Percentiles rank a stretch among this genome's conserved stretches.
Conservation (phyloP, 2,329 filamentous ascomycete genomes). For the Diaporthe ilicicola region DNA sequence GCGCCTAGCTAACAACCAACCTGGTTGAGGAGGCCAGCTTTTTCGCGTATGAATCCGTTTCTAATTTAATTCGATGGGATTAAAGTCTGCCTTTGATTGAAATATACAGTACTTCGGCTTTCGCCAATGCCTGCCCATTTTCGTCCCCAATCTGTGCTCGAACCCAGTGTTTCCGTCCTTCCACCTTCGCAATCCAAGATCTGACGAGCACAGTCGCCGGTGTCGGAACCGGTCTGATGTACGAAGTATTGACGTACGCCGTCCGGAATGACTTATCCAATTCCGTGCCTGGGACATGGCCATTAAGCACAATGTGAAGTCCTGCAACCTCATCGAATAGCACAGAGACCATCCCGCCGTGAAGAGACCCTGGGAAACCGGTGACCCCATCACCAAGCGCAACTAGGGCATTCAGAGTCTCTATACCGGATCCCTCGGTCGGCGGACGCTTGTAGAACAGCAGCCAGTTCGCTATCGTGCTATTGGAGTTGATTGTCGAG, state of each 20-base stretch:
- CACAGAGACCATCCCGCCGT: background rate
- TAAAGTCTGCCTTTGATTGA: background rate
- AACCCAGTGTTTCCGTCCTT: background rate
- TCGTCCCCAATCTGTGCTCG: background rate
- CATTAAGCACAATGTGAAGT: background rate
- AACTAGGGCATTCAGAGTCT: background rate
- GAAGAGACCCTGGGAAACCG: background rate
- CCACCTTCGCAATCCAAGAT: background rate
- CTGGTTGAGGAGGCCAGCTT: background rate
- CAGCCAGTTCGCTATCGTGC: background rate
- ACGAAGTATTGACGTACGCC: background rate
- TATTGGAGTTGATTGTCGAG: background rate
- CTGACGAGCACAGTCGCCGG: background rate
- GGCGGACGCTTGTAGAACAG: background rate
- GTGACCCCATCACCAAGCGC: background rate
- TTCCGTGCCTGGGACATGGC: background rate
- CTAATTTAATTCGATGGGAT: background rate
- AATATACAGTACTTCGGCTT: background rate
- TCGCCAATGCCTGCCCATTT: background rate
- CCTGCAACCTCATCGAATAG: background rate
- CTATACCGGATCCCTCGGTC: background rate
- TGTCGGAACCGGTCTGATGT: background rate
- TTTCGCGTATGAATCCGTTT: background rate
- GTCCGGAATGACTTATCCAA: background rate
- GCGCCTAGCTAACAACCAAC: too few relatives aligned